Conservation (phyloP, 2,329 filamentous ascomycete genomes). For the Chaetomium sp. region DNA sequence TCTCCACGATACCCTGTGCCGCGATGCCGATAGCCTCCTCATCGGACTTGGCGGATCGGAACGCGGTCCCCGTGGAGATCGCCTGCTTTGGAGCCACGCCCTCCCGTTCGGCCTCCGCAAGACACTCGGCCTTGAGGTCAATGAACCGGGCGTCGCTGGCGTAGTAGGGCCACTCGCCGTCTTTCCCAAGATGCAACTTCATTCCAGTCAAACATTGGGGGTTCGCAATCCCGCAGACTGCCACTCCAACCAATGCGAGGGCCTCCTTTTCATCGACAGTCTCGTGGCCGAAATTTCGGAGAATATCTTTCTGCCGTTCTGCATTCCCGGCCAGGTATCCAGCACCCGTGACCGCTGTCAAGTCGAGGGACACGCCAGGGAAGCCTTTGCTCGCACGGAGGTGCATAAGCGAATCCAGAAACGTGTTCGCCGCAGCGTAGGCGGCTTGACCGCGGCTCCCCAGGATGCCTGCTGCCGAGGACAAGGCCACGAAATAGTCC, state of each 20-base stretch:
- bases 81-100: slow-evolving; percentile 14
- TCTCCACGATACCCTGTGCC: slow-evolving; percentile 25
- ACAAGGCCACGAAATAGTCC: slow-evolving; percentile 24
- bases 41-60: slow-evolving; percentile 24
- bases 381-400: slow-evolving; percentile 30
- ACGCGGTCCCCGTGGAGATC: slow-evolving; percentile 24
- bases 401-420: slow-evolving; percentile 33
- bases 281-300: slow-evolving; percentile 37
- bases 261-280: slow-evolving; percentile 47
- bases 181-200: slow-evolving; percentile 22
- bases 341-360: slow-evolving; percentile 45
- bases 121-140: slow-evolving; percentile 18
- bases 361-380: slow-evolving; percentile 39
- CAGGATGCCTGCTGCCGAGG: slow-evolving; percentile 37
- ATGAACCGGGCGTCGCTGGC: slow-evolving; percentile 21
- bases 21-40: slow-evolving; percentile 26
- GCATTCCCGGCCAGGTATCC: slow-evolving; percentile 44
- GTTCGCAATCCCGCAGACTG: slow-evolving; percentile 20
- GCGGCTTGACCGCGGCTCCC: slow-evolving; percentile 25
- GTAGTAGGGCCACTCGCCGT: slow-evolving; percentile 22
- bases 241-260: slow-evolving; percentile 43
- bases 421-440: slow-evolving; percentile 33
- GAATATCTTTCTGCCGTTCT: slow-evolving; percentile 39
- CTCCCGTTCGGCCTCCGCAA: slow-evolving; percentile 21
- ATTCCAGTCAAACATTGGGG: slow-evolving; percentile 27